phyloP scores from a whole-genome alignment of 2,329 filamentous ascomycete species.

The Metarhizium sp. region DNA sequence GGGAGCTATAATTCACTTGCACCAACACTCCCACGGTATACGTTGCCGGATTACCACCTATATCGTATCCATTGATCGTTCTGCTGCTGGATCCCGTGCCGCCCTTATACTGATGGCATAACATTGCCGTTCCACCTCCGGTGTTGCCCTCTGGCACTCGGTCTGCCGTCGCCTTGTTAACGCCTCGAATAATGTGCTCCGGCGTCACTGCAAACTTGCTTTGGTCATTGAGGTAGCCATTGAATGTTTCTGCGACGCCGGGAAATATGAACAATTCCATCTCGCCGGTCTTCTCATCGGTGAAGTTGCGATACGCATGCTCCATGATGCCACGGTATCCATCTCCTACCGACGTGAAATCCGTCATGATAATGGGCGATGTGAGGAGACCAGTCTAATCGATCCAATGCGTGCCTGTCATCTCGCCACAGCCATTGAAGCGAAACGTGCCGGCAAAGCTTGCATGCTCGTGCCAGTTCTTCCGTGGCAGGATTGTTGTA shows the following conservation, averaged over 20 bases:
- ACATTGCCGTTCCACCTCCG: constrained; percentile 60
- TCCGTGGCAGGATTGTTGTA: constrained; percentile 37
- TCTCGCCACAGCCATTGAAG: constrained; percentile 55
- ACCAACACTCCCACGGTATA: constrained; percentile 56
- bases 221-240: constrained; percentile 51
- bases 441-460: constrained; percentile 42
- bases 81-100: constrained; percentile 55
- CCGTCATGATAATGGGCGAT: constrained; percentile 52
- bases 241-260: constrained; percentile 53
- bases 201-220: constrained; percentile 43
- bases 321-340: constrained; percentile 50
- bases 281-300: constrained; percentile 30
- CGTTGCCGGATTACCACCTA: constrained; percentile 20
- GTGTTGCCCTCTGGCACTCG: constrained; percentile 51
- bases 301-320: constrained; percentile 38
- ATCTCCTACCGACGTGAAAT: constrained; percentile 41
- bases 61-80: constrained; percentile 37
- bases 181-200: constrained; percentile 42
- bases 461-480: constrained; percentile 33
- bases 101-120: constrained; percentile 57
- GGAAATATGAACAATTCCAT: constrained; percentile 46
- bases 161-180: constrained; percentile 39
- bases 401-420: constrained; percentile 53
- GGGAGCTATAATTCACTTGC: constrained; percentile 55
- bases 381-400: constrained; percentile 50